A percentile compares a stretch with the other conserved stretches of the same genome.
These are phyloP conservation scores for Pichia nanzhaoensis DNA, from an alignment of 805 yeast species.

Conservation along the genomic window DNA sequence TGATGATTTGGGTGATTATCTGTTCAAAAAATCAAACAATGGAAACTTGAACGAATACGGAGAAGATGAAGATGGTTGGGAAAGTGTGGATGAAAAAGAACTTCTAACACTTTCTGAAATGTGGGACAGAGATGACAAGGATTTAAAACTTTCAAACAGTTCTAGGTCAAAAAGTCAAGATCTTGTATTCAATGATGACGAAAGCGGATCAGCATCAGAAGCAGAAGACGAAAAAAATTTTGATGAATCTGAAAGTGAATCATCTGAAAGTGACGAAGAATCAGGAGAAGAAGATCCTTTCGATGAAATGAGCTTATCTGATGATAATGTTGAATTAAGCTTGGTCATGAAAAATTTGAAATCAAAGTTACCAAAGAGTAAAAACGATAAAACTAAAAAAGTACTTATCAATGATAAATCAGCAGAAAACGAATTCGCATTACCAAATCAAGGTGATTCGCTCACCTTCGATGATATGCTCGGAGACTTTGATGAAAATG, in stretches of 20 bases:
- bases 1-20: slow-evolving; percentile 61
- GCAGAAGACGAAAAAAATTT: slow-evolving; percentile 3
- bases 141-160: slow-evolving; percentile 15
- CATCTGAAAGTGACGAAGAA: slow-evolving; percentile 4
- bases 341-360: slow-evolving; percentile 39
- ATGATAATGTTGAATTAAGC: slow-evolving; percentile 42
- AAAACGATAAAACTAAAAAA: slow-evolving; percentile 34
- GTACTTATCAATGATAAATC: slow-evolving; percentile 44
- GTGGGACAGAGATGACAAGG: slow-evolving; percentile 75
- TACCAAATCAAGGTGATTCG: slow-evolving; percentile 55
- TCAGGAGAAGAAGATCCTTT: slow-evolving; percentile 21
- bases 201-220: slow-evolving; percentile 1
- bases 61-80: slow-evolving; percentile 56
- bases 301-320: slow-evolving; percentile 22
- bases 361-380: slow-evolving; percentile 28
- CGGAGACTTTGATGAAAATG: slow-evolving; percentile 43
- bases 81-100: slow-evolving; percentile 70
- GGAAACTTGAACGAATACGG: slow-evolving; percentile 31
- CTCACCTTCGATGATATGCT: slow-evolving; percentile 72
- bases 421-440: slow-evolving; percentile 61
- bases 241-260: slow-evolving; percentile 16
- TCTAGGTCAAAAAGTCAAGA: slow-evolving; percentile 11
- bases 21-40: slow-evolving; percentile 63
- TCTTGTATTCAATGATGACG: background rate
- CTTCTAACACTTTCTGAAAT: slow-evolving; percentile 76